phyloP scores from a whole-genome alignment of 176 grass and related monocot species.

The Triticum monococcum region DNA sequence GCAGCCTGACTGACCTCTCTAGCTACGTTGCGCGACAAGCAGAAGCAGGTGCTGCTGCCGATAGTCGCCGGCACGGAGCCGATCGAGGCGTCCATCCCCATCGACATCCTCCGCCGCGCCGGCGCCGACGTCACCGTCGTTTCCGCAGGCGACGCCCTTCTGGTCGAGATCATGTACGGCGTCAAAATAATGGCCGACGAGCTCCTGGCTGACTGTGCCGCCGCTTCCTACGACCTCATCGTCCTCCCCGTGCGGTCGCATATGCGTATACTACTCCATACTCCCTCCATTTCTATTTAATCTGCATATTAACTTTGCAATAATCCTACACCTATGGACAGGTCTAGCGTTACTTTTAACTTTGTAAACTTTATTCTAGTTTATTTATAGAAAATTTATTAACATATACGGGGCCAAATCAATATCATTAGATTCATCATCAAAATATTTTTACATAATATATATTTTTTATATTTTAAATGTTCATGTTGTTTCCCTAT shows the following conservation, averaged over 20 bases:
- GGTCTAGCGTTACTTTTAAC: no score
- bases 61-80: slow-evolving; percentile 76
- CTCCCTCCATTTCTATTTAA: no score
- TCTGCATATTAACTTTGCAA: no score
- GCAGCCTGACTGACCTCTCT: background rate
- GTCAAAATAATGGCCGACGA: slow-evolving; percentile 70
- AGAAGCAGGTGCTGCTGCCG: slow-evolving; percentile 69
- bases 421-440: no score
- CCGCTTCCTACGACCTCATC: slow-evolving; percentile 64
- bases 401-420: no score
- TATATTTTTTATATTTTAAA: no score
- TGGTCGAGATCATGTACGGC: slow-evolving; percentile 62
- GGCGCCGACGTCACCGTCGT: slow-evolving; percentile 76
- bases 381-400: no score
- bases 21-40: background rate
- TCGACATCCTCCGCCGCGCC: slow-evolving; percentile 75
- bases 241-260: slow-evolving; percentile 46
- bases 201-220: slow-evolving; percentile 47
- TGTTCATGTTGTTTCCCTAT: no score
- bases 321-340: no score
- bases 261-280: no score
- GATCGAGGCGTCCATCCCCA: slow-evolving; percentile 59
- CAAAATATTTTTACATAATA: no score
- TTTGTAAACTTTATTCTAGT: no score
- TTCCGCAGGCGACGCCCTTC: slow-evolving; percentile 45